Evolutionary conservation across 2,329 filamentous ascomycete species (phyloP).

Genomic region (Microdochium paspali): DNA sequence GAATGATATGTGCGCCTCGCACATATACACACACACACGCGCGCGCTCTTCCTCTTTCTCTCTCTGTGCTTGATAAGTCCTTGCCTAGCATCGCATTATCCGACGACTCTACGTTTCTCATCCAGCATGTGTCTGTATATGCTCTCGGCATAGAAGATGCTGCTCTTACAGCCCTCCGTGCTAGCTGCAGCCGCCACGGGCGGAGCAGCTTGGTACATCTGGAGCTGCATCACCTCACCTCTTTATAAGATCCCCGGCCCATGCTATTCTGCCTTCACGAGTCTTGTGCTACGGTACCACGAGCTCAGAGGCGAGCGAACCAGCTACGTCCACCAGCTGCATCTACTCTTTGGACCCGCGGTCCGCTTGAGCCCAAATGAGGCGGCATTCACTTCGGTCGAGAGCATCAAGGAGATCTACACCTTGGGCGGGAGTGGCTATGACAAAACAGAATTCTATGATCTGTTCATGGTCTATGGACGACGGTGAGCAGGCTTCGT

Average conservation of each 20-base stretch:
- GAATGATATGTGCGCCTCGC: no score
- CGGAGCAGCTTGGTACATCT: constrained; percentile 11
- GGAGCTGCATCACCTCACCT: constrained; percentile 22
- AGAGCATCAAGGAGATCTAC: constrained; percentile 55
- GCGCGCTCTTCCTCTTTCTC: constrained; percentile 3
- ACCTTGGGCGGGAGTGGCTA: constrained; percentile 51
- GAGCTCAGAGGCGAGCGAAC: constrained; percentile 45
- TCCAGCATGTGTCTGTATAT: neutral
- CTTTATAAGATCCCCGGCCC: constrained; percentile 39
- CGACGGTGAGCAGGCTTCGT: constrained; percentile 31
- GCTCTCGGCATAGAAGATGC: constrained; percentile 7
- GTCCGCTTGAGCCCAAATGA: constrained; percentile 50
- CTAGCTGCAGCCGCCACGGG: constrained; percentile 8
- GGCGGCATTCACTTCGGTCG: constrained; percentile 46
- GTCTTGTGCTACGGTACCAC: constrained; percentile 41
- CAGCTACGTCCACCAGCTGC: constrained; percentile 44
- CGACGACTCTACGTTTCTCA: no score
- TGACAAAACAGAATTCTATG: constrained; percentile 57
- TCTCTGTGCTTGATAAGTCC: neutral
- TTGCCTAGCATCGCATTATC: no score
- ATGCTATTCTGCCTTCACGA: constrained; percentile 35
- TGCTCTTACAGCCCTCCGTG: constrained; percentile 12
- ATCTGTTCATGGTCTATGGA: constrained; percentile 49
- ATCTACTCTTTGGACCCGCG: constrained; percentile 44
- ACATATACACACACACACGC: no score